phyloP scores from a whole-genome alignment of 2,329 filamentous ascomycete species.

The Cladophialophora carrionii region DNA sequence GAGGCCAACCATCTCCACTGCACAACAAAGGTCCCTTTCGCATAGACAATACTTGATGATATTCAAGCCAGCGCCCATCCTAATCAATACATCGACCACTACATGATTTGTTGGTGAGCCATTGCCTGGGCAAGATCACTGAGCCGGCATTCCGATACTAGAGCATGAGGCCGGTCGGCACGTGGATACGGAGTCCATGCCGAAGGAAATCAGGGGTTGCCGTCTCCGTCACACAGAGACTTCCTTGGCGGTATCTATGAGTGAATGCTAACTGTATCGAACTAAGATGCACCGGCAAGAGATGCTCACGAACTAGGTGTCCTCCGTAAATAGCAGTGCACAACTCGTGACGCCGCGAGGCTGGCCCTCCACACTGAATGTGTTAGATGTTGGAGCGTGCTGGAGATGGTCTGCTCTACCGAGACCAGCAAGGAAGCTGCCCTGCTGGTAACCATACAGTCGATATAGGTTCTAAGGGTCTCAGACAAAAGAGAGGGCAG shows the following conservation, averaged over 20 bases:
- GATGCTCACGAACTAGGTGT: slow-evolving; percentile 7
- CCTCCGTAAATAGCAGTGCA: slow-evolving; percentile 7
- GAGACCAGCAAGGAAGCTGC: background rate
- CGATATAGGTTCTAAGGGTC: background rate
- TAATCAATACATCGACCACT: slow-evolving; percentile 1
- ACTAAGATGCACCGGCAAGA: background rate
- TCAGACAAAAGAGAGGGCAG: background rate
- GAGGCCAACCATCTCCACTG: background rate
- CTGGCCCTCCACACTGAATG: background rate
- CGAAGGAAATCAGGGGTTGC: slow-evolving; percentile 7
- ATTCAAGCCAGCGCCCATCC: background rate
- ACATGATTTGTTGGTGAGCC: slow-evolving; percentile 6
- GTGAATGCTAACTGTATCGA: slow-evolving; percentile 7
- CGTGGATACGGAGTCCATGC: background rate
- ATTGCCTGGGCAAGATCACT: background rate
- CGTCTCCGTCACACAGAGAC: background rate
- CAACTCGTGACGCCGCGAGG: slow-evolving; percentile 3
- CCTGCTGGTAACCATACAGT: background rate
- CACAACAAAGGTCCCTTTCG: background rate
- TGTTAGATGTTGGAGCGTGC: background rate
- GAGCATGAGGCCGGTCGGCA: background rate
- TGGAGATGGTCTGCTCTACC: background rate
- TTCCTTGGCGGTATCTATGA: slow-evolving; percentile 3
- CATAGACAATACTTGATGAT: background rate
- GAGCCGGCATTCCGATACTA: background rate